These are phyloP conservation scores for Durusdinium trenchii DNA, from an alignment of 73 alveolate genomes.

Conservation along the genomic window DNA sequence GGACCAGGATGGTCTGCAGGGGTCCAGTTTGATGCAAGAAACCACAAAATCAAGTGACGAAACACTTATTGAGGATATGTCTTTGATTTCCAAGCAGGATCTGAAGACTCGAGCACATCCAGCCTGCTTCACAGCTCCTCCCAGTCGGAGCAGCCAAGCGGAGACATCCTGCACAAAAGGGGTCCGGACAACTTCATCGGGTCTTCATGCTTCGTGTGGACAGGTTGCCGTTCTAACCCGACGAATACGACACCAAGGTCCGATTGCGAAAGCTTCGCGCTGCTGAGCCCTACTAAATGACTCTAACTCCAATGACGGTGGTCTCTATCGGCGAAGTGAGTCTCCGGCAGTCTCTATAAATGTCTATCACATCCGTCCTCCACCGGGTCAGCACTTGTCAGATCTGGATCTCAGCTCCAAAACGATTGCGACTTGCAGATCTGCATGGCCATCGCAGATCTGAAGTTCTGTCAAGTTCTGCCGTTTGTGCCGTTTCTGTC, in stretches of 20 bases:
- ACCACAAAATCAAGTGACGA: background rate
- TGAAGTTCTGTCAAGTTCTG: background rate
- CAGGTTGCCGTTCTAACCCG: too few relatives aligned
- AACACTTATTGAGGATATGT: background rate
- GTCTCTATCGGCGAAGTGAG: too few relatives aligned
- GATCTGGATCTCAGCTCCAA: conserved; percentile 32
- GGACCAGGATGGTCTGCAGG: conserved; percentile 83
- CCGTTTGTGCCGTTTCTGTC: too few relatives aligned
- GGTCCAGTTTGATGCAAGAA: background rate
- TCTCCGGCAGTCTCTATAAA: too few relatives aligned
- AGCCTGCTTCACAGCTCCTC: conserved; percentile 92
- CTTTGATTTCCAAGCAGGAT: background rate
- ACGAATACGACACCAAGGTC: too few relatives aligned
- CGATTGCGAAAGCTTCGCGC: too few relatives aligned
- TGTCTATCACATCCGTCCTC: background rate
- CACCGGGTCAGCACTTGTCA: background rate
- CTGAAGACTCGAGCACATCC: background rate
- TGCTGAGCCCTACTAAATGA: too few relatives aligned
- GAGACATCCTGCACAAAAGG: conserved; percentile 32
- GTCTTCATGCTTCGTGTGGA: too few relatives aligned
- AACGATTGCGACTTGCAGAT: background rate
- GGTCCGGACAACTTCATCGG: too few relatives aligned
- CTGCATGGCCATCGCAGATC: background rate
- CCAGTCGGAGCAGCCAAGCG: conserved; percentile 72
- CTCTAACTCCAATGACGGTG: too few relatives aligned